Evolutionary conservation across 2,329 filamentous ascomycete species (phyloP).

Genomic region (Plectosphaerella sp.): DNA sequence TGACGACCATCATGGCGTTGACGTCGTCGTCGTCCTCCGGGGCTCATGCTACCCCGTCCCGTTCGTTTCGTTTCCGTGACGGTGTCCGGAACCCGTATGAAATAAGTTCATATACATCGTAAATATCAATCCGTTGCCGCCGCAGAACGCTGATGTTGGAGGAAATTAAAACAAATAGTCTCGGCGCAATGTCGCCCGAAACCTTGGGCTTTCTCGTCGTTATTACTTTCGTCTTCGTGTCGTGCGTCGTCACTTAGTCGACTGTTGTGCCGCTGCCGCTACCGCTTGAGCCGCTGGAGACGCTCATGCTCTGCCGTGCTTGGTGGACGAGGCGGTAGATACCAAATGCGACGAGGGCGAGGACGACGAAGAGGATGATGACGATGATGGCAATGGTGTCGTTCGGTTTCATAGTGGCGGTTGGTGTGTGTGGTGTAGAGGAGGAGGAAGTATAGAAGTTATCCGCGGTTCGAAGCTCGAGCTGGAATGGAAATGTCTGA

Average conservation of each 20-base stretch:
- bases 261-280: slow-evolving; percentile 19
- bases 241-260: slow-evolving; percentile 8
- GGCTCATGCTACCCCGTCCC: too few species aligned
- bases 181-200: too few species aligned
- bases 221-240: too few species aligned
- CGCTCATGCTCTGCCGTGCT: slow-evolving; percentile 38
- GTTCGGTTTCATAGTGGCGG: slow-evolving; percentile 56
- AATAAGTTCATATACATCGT: too few species aligned
- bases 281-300: slow-evolving; percentile 25
- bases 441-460: slow-evolving; percentile 2
- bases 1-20: too few species aligned
- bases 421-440: slow-evolving; percentile 5
- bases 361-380: slow-evolving; percentile 60
- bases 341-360: slow-evolving; percentile 57
- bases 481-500: not conserved
- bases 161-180: too few species aligned
- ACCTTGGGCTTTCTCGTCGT: too few species aligned
- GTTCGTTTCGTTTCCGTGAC: too few species aligned
- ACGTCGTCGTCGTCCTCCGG: too few species aligned
- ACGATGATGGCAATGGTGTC: slow-evolving; percentile 65
- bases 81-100: too few species aligned
- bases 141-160: too few species aligned
- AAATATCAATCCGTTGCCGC: too few species aligned
- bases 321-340: slow-evolving; percentile 58
- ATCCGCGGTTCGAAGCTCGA: not conserved